Evolutionary conservation across 2,329 filamentous ascomycete genomes (phyloP), one percentile per base, ranked within the genome.

Genomic region (Geosmithia putterillii): DNA sequence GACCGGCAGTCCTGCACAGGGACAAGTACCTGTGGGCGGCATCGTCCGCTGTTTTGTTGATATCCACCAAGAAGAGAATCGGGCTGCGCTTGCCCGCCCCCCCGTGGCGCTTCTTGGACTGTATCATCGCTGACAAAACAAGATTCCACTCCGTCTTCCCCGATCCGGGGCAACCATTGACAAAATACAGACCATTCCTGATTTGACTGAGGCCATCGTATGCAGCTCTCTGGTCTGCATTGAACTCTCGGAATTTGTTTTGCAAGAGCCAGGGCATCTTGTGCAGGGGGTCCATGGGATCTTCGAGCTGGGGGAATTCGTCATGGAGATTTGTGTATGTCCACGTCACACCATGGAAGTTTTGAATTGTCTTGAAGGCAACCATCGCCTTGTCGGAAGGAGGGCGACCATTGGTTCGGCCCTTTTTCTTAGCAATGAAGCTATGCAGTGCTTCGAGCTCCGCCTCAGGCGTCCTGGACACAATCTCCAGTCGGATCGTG

Each of bases 131-230:
- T 2, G 66, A 55, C 2, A 68, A 50, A 1, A 65, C 51, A 49
- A 70, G 59, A 28, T 64, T 68, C 64, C 65, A 69, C 32, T 69
- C 63, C 0, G 68, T 71, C 41, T 71, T 71, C 0, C 68, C 68
- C 0, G 66, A 61, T 0, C 68, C 67, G 4, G 68, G 67, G 5
- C 68, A 68, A 4, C 68, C 68, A 7, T 67, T 67, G 1, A 71
- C 53, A 40, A 71, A 60, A 22, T 59, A 63, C 1, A 71, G 46
- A 0, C 66, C 63, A n/a, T 63, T 66, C 0, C 65, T 64, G 10
- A 71, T 61, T 1, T 48, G 47, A 2, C 47, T 45, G 0, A 69
- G 53, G 0, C 56, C 57, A 0, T 55, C 22, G 28, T 67, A 65
- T 0, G 65, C 65, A 0, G 48, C 42, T 1, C 47, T 48, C 25